Evolutionary conservation across 257 asterid genomes (phyloP), one percentile per base, ranked within the genome.

Genomic region (Solanum pinnatisectum): DNA sequence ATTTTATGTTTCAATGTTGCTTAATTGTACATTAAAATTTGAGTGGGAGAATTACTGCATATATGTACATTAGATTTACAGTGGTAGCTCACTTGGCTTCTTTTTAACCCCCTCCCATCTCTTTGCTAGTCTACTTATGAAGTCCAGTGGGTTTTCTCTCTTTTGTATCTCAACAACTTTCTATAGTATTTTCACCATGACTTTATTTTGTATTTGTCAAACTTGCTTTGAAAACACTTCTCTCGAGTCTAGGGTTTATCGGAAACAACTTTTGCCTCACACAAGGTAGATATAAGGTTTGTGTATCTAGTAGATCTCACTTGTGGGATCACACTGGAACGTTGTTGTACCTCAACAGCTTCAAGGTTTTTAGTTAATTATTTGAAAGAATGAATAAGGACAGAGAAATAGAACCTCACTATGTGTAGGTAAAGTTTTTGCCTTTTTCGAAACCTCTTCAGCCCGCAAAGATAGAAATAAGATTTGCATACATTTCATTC

Each of bases 1-100:
- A 40, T 82, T 82, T 82, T 49, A 32, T 49, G 68, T 82, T 82
- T 82, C 71, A 30, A 82, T 82, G 85, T 82, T 49, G 71, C 25
- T 68, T 49, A 82, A 49, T 20, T 82, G 86, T 82, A 82, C 49
- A 49, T 82, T 49, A 49, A 49, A 82, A 82, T 30, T 82, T 76
- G 59, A 39, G 68, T 46, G 85, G 85, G 85, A 81, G 70, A 15
- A 46, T 79, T 56, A 37, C 86, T 82, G 70, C 86, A 30, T 46
- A 49, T 20, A 32, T 82, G 71, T 32, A 82, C 44, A 82, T 32
- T 49, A 49, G 44, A n/a, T n/a, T n/a, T n/a, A 40, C 36, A 40
- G 60, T 39, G 20, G 49, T 36, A 74, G 49, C 30, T 18, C 82
- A 35, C 39, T 36, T 74, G 82, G 49, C 49, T 74, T 1, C 40